Conservation (phyloP, 345 rosid species). For the Pugionium cornutum region DNA sequence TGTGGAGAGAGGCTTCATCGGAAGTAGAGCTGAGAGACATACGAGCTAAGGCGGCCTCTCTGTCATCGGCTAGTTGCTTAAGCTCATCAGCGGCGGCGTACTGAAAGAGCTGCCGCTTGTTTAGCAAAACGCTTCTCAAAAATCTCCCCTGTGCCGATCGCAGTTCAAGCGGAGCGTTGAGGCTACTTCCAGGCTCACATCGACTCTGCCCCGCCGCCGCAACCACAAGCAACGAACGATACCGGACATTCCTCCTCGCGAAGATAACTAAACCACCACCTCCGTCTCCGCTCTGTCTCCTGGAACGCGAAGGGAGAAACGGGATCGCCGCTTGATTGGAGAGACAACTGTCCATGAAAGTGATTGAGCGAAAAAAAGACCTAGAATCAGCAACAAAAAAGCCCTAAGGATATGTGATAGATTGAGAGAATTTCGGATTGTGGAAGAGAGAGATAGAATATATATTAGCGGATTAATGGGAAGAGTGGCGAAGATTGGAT, state of each 20-base stretch:
- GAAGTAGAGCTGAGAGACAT: constrained; percentile 64
- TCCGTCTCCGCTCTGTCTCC: constrained; percentile 38
- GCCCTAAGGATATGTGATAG: neutral
- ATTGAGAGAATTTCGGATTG: constrained; percentile 3
- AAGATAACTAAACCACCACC: constrained; percentile 16
- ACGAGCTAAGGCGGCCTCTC: constrained; percentile 60
- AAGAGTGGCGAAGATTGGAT: constrained; percentile 36
- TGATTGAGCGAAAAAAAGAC: constrained; percentile 8
- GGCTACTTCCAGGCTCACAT: constrained; percentile 76
- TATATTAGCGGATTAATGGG: constrained; percentile 36
- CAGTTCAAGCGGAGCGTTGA: constrained; percentile 83
- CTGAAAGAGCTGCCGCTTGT: constrained; percentile 74
- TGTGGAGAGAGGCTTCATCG: constrained; percentile 76
- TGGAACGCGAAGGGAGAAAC: constrained; percentile 39
- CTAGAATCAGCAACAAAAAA: constrained; percentile 1
- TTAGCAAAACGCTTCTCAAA: constrained; percentile 66
- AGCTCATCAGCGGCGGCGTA: constrained; percentile 76
- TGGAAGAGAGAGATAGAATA: constrained; percentile 8
- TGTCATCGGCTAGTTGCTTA: constrained; percentile 61
- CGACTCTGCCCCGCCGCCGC: constrained; percentile 65
- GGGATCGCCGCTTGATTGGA: constrained; percentile 41
- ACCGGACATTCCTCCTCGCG: neutral
- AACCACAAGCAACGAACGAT: constrained; percentile 25
- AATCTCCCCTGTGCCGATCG: constrained; percentile 69
- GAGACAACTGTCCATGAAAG: constrained; percentile 58